Percentiles rank a stretch among this genome's conserved stretches.
These are phyloP conservation scores for Apiosordaria backusii DNA, from an alignment of 495 filamentous ascomycete species.

Conservation along the genomic window DNA sequence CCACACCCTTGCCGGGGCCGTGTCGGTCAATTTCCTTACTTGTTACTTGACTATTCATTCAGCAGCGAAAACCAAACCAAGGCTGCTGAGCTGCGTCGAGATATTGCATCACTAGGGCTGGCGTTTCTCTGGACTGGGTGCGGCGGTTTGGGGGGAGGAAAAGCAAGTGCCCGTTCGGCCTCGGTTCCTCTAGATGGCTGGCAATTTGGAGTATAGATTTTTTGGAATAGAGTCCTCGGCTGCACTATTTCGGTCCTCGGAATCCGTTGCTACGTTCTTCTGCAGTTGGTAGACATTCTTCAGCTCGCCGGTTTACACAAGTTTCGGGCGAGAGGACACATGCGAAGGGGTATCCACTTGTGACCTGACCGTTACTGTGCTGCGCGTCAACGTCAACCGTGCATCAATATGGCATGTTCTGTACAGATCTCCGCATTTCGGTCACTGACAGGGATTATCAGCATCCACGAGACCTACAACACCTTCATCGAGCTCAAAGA, in stretches of 20 bases:
- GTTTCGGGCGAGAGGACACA: not conserved
- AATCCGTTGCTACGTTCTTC: not conserved
- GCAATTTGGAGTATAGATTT: not conserved
- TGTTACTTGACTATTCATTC: not conserved
- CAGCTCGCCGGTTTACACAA: not conserved
- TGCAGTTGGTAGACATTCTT: not conserved
- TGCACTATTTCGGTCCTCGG: not conserved
- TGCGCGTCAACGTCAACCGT: not conserved
- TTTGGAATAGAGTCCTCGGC: not conserved
- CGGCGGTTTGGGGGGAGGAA: not conserved
- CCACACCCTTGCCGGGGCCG: not conserved
- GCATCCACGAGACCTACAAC: slow-evolving; percentile 52
- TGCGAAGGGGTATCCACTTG: too few species aligned
- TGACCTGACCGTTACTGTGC: not conserved
- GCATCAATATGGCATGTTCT: not conserved
- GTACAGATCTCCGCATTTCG: not conserved
- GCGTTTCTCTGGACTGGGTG: not conserved
- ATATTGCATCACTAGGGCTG: not conserved
- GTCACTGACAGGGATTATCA: not conserved
- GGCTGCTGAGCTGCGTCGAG: not conserved
- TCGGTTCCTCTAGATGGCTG: not conserved
- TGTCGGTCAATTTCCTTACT: not conserved
- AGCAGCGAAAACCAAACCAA: not conserved
- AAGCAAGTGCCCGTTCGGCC: not conserved
- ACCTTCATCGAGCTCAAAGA: slow-evolving; percentile 58